phyloP scores from a whole-genome alignment of 768 basidiomycete species.

The Suillus cothurnatus region DNA sequence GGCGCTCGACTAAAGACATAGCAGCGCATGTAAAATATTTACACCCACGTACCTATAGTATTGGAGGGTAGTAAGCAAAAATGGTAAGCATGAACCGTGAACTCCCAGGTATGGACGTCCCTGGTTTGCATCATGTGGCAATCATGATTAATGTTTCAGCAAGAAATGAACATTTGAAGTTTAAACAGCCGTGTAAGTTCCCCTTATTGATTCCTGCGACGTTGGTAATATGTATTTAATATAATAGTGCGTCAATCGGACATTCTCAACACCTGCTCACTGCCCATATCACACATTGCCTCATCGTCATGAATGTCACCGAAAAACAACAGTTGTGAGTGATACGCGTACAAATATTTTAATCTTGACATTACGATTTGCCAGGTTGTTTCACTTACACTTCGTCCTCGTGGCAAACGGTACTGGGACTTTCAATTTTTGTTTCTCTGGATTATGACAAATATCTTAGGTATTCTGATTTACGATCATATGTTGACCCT shows the following conservation, averaged over 20 bases:
- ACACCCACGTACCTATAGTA: too few relatives aligned
- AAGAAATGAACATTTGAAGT: too few relatives aligned
- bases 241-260: background rate
- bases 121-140: too few relatives aligned
- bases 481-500: constrained; percentile 35
- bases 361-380: background rate
- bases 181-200: background rate
- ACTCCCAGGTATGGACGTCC: too few relatives aligned
- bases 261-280: background rate
- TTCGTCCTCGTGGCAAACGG: constrained; percentile 7
- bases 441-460: background rate
- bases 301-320: background rate
- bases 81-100: too few relatives aligned
- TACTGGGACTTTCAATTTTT: background rate
- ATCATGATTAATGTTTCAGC: too few relatives aligned
- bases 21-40: too few relatives aligned
- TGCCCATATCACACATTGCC: background rate
- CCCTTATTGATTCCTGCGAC: background rate
- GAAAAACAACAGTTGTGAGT: constrained; percentile 1
- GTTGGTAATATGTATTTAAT: background rate
- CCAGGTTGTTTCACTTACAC: constrained; percentile 9
- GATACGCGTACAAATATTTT: background rate
- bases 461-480: constrained; percentile 25
- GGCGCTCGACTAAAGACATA: too few relatives aligned
- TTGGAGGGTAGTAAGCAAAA: too few relatives aligned